These are phyloP conservation scores for Leccinum solheimii DNA, from an alignment of 1,284 basidiomycete genomes.

Conservation along the genomic window DNA sequence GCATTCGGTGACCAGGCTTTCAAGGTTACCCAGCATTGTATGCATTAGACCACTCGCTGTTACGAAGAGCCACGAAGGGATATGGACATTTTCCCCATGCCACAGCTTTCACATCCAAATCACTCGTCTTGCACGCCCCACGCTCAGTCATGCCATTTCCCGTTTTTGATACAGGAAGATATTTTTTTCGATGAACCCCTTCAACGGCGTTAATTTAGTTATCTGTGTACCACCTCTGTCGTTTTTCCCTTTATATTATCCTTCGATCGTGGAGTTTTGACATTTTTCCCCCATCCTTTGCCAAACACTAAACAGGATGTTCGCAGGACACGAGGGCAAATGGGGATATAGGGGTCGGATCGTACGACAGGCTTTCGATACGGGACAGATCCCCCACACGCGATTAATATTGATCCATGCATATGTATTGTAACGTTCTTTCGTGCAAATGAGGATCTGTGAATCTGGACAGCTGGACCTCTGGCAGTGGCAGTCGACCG, in stretches of 20 bases:
- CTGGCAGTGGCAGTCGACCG: background rate
- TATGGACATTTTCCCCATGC: background rate
- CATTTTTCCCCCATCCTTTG: background rate
- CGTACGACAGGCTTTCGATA: background rate
- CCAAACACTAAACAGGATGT: background rate
- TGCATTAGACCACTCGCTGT: background rate
- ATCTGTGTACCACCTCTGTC: background rate
- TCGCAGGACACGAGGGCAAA: background rate
- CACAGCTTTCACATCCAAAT: background rate
- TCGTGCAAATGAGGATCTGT: background rate
- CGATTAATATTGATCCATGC: background rate
- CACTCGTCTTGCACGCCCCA: background rate
- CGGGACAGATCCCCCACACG: background rate
- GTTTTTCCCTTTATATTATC: background rate
- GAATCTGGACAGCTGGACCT: background rate
- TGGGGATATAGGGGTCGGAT: background rate
- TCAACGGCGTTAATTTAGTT: conserved; percentile 10
- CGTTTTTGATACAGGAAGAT: background rate
- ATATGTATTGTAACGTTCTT: background rate
- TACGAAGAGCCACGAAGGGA: conserved; percentile 11
- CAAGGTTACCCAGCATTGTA: background rate
- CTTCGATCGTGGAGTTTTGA: background rate
- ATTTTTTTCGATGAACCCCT: background rate
- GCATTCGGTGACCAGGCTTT: background rate
- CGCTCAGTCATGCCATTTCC: background rate